phyloP scores from a whole-genome alignment of 2,329 filamentous ascomycete genomes.

The Cercospora berteroae region DNA sequence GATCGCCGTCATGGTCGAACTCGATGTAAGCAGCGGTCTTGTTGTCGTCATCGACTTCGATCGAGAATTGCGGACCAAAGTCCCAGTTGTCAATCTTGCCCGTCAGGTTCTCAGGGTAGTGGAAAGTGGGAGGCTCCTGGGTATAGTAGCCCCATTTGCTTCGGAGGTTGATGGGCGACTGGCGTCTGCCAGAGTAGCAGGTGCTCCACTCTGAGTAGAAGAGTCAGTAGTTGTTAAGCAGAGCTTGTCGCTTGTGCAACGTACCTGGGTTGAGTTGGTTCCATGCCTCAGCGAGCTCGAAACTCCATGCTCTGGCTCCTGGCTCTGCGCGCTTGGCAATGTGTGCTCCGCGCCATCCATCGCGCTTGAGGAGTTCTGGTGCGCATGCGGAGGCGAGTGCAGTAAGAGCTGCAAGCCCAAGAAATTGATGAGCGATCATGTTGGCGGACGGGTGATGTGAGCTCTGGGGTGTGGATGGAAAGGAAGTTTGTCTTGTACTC shows the following conservation, averaged over 20 bases:
- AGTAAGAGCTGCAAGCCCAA: conserved; percentile 13
- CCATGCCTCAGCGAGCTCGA: conserved; percentile 22
- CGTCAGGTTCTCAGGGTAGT: conserved; percentile 38
- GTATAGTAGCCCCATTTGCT: background rate
- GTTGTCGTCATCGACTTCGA: conserved; percentile 40
- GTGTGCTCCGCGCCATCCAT: conserved; percentile 16
- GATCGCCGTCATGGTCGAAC: conserved; percentile 47
- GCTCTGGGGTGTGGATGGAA: background rate
- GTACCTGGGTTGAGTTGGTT: conserved; percentile 18
- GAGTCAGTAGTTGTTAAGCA: background rate
- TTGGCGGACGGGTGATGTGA: background rate
- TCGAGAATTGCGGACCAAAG: conserved; percentile 49
- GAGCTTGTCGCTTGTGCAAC: background rate
- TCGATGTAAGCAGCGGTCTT: conserved; percentile 44
- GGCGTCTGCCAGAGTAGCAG: conserved; percentile 20
- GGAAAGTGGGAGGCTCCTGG: conserved; percentile 11
- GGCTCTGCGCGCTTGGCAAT: conserved; percentile 15
- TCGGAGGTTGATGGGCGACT: conserved; percentile 16
- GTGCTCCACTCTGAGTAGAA: conserved; percentile 14
- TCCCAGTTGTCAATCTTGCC: conserved; percentile 52
- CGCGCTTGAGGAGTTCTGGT: conserved; percentile 21
- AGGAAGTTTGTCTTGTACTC: background rate
- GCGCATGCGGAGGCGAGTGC: conserved; percentile 18
- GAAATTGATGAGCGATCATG: conserved; percentile 10
- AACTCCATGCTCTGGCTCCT: conserved; percentile 20